Evolutionary conservation across 768 basidiomycete genomes (phyloP).

Genomic region (Termitomyces sp.): DNA sequence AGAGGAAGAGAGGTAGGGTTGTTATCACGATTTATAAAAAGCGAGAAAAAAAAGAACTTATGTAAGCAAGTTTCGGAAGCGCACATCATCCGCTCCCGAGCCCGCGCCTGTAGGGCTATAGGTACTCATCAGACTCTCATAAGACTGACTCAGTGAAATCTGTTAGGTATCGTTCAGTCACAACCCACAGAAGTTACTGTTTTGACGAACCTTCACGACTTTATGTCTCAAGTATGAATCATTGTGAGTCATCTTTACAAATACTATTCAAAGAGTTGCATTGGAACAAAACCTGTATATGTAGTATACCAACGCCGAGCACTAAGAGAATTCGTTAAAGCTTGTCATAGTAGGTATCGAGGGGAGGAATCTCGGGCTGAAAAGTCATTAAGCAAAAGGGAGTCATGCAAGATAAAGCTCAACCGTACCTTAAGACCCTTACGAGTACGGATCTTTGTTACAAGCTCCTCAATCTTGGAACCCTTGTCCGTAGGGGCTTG

Average conservation of each 20-base stretch:
- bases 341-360: conserved; percentile 94
- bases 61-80: conserved; percentile 9
- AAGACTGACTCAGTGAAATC: not conserved
- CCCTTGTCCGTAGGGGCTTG: conserved; percentile 83
- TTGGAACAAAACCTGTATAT: conserved; percentile 7
- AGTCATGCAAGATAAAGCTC: not conserved
- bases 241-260: conserved; percentile 10
- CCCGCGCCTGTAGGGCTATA: not conserved
- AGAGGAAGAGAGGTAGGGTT: conserved; percentile 1
- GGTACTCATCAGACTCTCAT: no score
- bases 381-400: conserved; percentile 1
- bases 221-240: not conserved
- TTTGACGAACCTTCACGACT: not conserved
- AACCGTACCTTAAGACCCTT: conserved; percentile 86
- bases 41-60: conserved; percentile 4
- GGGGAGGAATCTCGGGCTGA: conserved; percentile 80
- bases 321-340: conserved; percentile 35
- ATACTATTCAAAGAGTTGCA: conserved; percentile 3
- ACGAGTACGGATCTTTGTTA: conserved; percentile 74
- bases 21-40: conserved; percentile 11
- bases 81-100: not conserved
- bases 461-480: conserved; percentile 84
- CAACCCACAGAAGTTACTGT: not conserved
- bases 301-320: not conserved
- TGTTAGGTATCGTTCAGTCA: not conserved